These are phyloP conservation scores for Calocera cornea DNA, from an alignment of 768 basidiomycete genomes.

Conservation along the genomic window DNA sequence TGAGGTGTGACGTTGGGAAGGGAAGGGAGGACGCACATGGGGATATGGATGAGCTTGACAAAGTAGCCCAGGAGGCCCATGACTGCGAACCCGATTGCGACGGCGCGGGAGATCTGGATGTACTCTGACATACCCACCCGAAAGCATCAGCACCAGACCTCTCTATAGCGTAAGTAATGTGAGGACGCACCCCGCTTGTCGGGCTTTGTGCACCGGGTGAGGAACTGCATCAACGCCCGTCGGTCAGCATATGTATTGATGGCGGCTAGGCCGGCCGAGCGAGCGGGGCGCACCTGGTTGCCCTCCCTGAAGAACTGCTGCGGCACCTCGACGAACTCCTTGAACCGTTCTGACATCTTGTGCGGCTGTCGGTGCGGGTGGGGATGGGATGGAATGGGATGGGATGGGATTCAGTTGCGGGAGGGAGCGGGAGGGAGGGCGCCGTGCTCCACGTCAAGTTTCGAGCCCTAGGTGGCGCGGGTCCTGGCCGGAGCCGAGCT, in stretches of 20 bases:
- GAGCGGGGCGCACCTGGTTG: constrained; percentile 61
- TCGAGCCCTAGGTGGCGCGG: background rate
- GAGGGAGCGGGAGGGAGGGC: background rate
- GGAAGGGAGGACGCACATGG: constrained; percentile 55
- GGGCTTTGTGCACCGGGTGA: constrained; percentile 95
- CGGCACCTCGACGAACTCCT: constrained; percentile 81
- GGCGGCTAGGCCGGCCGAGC: no score
- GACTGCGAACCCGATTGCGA: constrained; percentile 92
- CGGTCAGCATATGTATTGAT: no score
- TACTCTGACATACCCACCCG: constrained; percentile 51
- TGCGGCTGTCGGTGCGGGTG: background rate
- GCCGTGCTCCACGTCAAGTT: background rate
- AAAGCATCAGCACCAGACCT: background rate
- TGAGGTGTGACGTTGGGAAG: constrained; percentile 10
- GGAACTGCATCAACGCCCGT: constrained; percentile 66
- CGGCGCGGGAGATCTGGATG: constrained; percentile 84
- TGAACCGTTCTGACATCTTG: constrained; percentile 75
- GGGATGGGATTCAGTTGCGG: background rate
- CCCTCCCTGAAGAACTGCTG: constrained; percentile 89
- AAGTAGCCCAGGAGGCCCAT: constrained; percentile 99
- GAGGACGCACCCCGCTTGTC: constrained; percentile 69
- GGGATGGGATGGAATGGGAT: background rate
- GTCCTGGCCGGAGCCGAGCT: background rate
- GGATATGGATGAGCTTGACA: constrained; percentile 95
- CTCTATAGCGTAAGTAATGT: background rate